Base-by-base conservation (phyloP, 1,284 basidiomycete species). In the Cutaneotrichosporon dermatis region DNA sequence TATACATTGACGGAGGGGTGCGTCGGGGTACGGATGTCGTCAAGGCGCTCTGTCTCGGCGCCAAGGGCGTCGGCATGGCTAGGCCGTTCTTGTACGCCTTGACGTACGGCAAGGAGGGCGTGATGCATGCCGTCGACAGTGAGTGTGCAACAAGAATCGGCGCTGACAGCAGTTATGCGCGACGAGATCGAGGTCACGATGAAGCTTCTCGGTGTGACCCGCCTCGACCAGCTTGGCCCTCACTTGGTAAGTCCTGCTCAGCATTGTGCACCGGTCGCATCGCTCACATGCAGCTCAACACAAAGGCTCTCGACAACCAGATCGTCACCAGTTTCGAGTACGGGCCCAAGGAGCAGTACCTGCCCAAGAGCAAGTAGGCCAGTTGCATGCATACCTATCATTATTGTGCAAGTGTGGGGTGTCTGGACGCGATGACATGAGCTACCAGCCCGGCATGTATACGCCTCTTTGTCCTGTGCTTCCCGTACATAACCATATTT, bases 121-220 rank as follows among this genome's bases (percentile, higher is more conserved):
- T 81, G 2, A 64, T 75, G 7, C 75, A 79, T 41, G 77, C 76
- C 37, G 74, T 80, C 37, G 75, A 80, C 59, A 80, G 79, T 79
- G 65, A 74, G n/a, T n/a, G n/a, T n/a, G n/a, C n/a, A n/a, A n/a
- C n/a, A n/a, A n/a, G n/a, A n/a, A n/a, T n/a, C n/a, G n/a, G n/a
- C n/a, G 49, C 36, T 46, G 51, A 51, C 54, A 2, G 33, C 37
- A 43, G 43, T 51, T 39, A 25, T 51, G 35, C 45, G 60, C 25
- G 34, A 42, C 9, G 58, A 67, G 88, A 89, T 95, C 42, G 75
- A 86, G 45, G 86, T 85, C 3, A 86, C 84, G 0, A 91, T 96
- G 89, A 80, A 85, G 57, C 80, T 91, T 25, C 76, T 93, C 3
- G 92, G 92, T 42, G 89, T 86, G 13, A 82, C 81, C n/a, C 84